These are phyloP conservation scores for Letharia lupina DNA, from an alignment of 495 filamentous ascomycete genomes.

Conservation along the genomic window DNA sequence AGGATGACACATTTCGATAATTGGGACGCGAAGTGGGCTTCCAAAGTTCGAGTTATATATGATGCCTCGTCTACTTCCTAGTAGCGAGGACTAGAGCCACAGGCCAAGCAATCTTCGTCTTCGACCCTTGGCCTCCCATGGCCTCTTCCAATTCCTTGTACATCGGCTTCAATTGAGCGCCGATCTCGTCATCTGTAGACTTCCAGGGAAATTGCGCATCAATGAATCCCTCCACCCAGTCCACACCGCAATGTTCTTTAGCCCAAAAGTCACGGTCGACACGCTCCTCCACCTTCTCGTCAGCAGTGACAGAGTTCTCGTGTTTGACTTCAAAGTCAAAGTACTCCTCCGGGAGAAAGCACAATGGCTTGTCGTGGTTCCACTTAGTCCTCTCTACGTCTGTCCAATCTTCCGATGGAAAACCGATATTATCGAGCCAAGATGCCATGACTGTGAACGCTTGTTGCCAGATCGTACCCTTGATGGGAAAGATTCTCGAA, in stretches of 20 bases:
- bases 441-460: conserved; percentile 19
- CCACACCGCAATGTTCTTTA: conserved; percentile 15
- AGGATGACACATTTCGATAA: background rate
- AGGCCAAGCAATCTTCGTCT: conserved; percentile 17
- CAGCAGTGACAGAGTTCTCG: background rate
- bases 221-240: conserved; percentile 11
- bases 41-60: background rate
- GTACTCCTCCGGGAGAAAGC: conserved; percentile 21
- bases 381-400: conserved; percentile 26
- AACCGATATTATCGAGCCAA: conserved; percentile 27
- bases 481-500: conserved; percentile 12
- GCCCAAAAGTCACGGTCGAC: conserved; percentile 18
- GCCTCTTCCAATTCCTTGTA: conserved; percentile 17
- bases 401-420: conserved; percentile 21
- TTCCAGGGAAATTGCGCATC: conserved; percentile 17
- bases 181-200: conserved; percentile 11
- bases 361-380: conserved; percentile 24
- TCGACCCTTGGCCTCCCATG: conserved; percentile 17
- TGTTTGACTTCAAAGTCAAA: conserved; percentile 16
- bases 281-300: conserved; percentile 14
- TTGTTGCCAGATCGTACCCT: conserved; percentile 10
- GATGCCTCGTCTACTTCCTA: background rate
- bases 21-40: background rate
- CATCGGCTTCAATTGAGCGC: conserved; percentile 16
- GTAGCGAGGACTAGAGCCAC: conserved; percentile 19